Conservation (phyloP, 495 filamentous ascomycete genomes). For the Penicillium cinerascens region DNA sequence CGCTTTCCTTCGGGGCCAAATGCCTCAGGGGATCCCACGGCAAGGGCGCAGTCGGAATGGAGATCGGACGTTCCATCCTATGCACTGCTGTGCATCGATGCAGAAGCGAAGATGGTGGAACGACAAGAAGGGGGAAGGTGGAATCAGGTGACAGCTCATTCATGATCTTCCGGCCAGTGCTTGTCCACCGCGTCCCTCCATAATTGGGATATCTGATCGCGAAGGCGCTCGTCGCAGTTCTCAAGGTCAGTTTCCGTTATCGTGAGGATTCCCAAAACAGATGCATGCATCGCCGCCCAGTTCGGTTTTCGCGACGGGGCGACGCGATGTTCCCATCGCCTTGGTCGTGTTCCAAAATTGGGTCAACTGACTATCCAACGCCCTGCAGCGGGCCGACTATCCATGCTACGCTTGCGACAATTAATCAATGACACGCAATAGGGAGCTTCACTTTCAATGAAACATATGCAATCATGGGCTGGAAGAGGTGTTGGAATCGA, state of each 20-base stretch:
- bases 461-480: not conserved
- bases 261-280: constrained; percentile 14
- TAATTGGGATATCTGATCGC: constrained; percentile 10
- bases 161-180: constrained; percentile 15
- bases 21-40: constrained; percentile 8
- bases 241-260: not conserved
- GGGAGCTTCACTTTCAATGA: not conserved
- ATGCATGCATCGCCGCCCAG: constrained; percentile 20
- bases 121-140: not conserved
- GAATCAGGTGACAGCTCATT: constrained; percentile 19
- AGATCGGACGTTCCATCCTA: constrained; percentile 6
- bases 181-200: constrained; percentile 10
- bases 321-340: constrained; percentile 8
- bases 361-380: constrained; percentile 14
- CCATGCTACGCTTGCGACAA: constrained; percentile 9
- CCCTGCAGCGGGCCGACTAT: constrained; percentile 24
- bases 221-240: not conserved
- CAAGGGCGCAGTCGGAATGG: constrained; percentile 22
- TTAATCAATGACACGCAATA: constrained; percentile 3
- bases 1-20: not conserved
- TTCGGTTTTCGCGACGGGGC: constrained; percentile 6
- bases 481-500: not conserved
- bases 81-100: not conserved
- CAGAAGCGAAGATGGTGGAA: constrained; percentile 14
- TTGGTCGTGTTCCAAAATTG: constrained; percentile 9